Evolutionary conservation across 148 eudicot genomes (phyloP), one percentile per base, ranked within the genome.

Genomic region (Camellia lanceoleosa): DNA sequence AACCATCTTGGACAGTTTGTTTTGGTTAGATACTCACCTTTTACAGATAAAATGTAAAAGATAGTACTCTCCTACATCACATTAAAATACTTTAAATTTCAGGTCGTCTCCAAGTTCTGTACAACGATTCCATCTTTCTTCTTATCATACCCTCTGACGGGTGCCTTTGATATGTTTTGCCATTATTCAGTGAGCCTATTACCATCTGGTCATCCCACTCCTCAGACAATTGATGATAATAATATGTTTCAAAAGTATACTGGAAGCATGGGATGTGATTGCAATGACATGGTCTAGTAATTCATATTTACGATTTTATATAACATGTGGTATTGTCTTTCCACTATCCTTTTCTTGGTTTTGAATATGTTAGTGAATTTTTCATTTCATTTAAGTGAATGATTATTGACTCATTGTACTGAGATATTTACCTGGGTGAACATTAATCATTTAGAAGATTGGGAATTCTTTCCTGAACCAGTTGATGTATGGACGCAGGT

Each of bases 401-500:
- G 30, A 63, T 63, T n/a, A 20, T 20, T n/a, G 38, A 20, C 10
- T 63, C 30, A 63, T 63, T 63, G 5, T 63, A 6, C 16, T 20
- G 19, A 2, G 20, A n/a, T 18, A 13, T 46, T n/a, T 46, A 44
- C 5, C 11, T 44, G 7, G 47, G 42, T 30, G 20, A 78, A 16
- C 58, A 41, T 41, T 46, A 30, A 79, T 71, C 42, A 79, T 61
- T 47, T 70, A 30, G 30, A 59, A 69, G 43, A n/a, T 47, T 14
- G 14, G n/a, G 65, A 74, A 54, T 54, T 54, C 46, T 63, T 76
- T 30, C 58, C 41, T 82, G 74, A 84, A 20, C 46, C 3, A 49
- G 61, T 51, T 55, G n/a, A 20, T 49, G 43, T 78, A 5, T 66
- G 14, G 59, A 71, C 80, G 81, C 89, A 86, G 91, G 83, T 88